Base-by-base conservation (phyloP, 139 green algal genomes). In the Pleodorina starrii region DNA sequence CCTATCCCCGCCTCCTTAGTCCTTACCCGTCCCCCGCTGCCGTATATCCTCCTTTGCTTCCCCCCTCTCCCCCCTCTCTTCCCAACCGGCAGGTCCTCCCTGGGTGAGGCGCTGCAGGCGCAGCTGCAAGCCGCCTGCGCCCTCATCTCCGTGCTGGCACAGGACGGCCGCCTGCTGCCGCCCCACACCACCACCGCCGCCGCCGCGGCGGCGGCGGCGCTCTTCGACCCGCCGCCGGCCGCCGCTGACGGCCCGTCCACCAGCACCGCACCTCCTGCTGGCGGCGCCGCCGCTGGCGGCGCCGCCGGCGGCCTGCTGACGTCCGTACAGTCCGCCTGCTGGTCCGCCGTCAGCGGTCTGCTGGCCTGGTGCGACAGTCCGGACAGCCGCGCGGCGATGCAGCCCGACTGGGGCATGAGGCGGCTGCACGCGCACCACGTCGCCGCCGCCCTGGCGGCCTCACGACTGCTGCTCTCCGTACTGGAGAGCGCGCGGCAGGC, bases 141-240 rank as follows among this genome's bases (percentile, higher is more conserved):
- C 36, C 81, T 91, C 35, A 32, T 79, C 36, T 63, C 54, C 16
- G 51, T 91, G n/a, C 87, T 91, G 23, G 78, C 79, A 12, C 57
- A 46, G 27, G 57, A 71, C 60, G 66, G 77, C 35, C 77, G 81
- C 54, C 81, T 84, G 23, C 32, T 74, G 46, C 57, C 25, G n/a
- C n/a, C n/a, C n/a, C n/a, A n/a, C 69, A 23, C 36, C 69, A 25
- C 35, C 77, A 17, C 14, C 40, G 21, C 51, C 72, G 23, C 10
- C 35, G n/a, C 51, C 72, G 51, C 36, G 14, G 59, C 48, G 10
- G 84, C 51, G 19, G 84, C 69, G 35, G 36, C 32, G 9, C 84
- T 73, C 3, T 21, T 81, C 9, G 43, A 82, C 69, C 84, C 69
- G 14, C 32, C 46, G 0, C 9, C 38, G 17, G 25, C 63, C 29